Base-by-base conservation (phyloP, 1,284 basidiomycete species). In the Boletus semigastroideus region DNA sequence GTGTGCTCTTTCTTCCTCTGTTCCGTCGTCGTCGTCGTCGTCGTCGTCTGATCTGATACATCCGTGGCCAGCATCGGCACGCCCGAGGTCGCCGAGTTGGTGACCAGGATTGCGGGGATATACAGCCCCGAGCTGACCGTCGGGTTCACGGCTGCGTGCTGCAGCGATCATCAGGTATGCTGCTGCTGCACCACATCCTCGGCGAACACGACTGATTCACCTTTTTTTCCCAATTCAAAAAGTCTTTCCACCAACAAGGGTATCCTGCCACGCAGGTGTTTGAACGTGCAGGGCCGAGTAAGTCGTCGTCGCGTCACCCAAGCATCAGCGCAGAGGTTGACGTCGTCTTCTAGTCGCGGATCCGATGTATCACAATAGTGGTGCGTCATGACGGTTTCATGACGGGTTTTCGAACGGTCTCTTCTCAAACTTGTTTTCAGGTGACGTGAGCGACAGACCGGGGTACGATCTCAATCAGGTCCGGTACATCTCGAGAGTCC, bases 351-450 rank as follows among this genome's bases (percentile, higher is more conserved):
- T 56, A 83, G 85, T 94, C 64, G 83, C 78, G 8, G 91, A 94
- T 69, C 91, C 91, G 6, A 90, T 90, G 87, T 91, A 90, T 63
- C 89, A 90, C 67, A 89, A 88, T 65, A 87, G 86, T 59, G 89
- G 84, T 83, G 57, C 42, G 77, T 57, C 11, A 6, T 28, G 25
- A 28, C 1, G 19, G 14, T 22, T 8, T 41, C 36, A 28, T 50
- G 22, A 28, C 11, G 4, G n/a, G n/a, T n/a, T n/a, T n/a, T n/a
- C n/a, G n/a, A n/a, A n/a, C n/a, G n/a, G n/a, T n/a, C n/a, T 38
- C 19, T 3, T 31, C 9, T 36, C 42, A 46, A 6, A 58, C 22
- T 16, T 11, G n/a, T 4, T 31, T 27, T 12, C 51, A 84, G 83
- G 88, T 42, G 92, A 94, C 65, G 49, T 94, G 46, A 87, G 85